Evolutionary conservation across 208 protist genomes (phyloP), one percentile per base, ranked within the genome.

Genomic region (Leishmania amazonensis): DNA sequence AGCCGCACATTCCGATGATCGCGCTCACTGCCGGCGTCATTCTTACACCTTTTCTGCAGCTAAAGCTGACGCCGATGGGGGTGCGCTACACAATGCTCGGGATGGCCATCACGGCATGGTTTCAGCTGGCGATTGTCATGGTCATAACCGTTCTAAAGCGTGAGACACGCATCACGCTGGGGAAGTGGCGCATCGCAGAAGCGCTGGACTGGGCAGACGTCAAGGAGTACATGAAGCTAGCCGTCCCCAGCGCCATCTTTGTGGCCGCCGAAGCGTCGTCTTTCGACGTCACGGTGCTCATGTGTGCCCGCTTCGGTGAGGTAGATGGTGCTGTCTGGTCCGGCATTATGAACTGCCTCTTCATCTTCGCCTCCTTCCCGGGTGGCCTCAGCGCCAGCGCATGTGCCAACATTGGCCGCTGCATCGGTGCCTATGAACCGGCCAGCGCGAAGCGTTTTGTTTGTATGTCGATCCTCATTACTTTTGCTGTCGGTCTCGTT

Each of bases 221-320:
- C 60, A 93, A 92, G 85, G 85, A 83, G 77, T 96, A 97, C 81
- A 89, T 97, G 81, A 87, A 87, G 84, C 88, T 97, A 13, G 89
- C 94, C 40, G 89, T 95, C 76, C 94, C 91, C 31, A 96, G 92
- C 85, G 90, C 92, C 45, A 89, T 95, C 77, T 97, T 97, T 75
- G 94, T 97, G 73, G 91, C 91, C n/a, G 94, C 94, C 6, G 91
- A 97, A 80, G 94, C 92, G 21, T 95, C 94, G 9, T 93, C 94
- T 19, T 97, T 97, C 83, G 94, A 97, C 78, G 53, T 96, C 28
- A 96, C 90, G 47, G 87, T 95, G 58, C 85, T 97, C 53, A 62
- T 97, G 49, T 92, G 88, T 76, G 92, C 91, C 2, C 86, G 89
- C 40, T 93, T 93, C 79, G 88, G 90, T 38, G 87, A 91, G 51